Conservation (phyloP, 2,329 filamentous ascomycete species). For the Pseudodiploospora longispora region DNA sequence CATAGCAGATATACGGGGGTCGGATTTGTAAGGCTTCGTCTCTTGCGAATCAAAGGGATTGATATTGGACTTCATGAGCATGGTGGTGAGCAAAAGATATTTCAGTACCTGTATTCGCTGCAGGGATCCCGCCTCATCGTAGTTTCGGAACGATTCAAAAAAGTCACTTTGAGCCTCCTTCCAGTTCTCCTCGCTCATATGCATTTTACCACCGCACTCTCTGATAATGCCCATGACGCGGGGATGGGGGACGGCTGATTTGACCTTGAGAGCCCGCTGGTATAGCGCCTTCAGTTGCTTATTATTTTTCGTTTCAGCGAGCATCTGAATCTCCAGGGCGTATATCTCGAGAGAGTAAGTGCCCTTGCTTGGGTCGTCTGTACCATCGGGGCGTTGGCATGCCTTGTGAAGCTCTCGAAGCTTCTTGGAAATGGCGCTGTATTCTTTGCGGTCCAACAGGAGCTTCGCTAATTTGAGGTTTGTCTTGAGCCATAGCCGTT, state of each 20-base stretch:
- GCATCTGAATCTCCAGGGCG: conserved; percentile 97
- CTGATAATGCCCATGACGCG: conserved; percentile 99
- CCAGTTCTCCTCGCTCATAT: conserved; percentile 99
- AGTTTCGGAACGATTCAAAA: conserved; percentile 97
- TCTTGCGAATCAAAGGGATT: conserved; percentile 98
- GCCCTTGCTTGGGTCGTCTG: conserved; percentile 88
- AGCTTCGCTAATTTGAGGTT: conserved; percentile 94
- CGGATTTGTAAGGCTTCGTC: conserved; percentile 95
- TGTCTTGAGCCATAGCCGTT: conserved; percentile 94
- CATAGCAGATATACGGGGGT: conserved; percentile 93
- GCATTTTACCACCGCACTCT: conserved; percentile 99
- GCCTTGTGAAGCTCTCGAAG: conserved; percentile 81
- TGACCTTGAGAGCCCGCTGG: conserved; percentile 81
- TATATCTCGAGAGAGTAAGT: conserved; percentile 95
- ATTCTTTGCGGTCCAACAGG: conserved; percentile 86
- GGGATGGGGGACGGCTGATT: conserved; percentile 94
- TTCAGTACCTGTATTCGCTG: conserved; percentile 96
- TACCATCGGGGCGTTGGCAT: conserved; percentile 80
- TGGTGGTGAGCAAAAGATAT: conserved; percentile 91
- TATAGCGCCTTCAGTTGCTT: conserved; percentile 92
- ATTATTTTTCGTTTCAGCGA: conserved; percentile 92
- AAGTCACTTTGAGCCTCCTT: conserved; percentile 95
- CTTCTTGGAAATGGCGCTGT: conserved; percentile 70
- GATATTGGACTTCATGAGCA: conserved; percentile 98
- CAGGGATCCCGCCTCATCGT: conserved; percentile 93